phyloP scores from a whole-genome alignment of 1,284 basidiomycete genomes.

The Ceratobasidium sp. region DNA sequence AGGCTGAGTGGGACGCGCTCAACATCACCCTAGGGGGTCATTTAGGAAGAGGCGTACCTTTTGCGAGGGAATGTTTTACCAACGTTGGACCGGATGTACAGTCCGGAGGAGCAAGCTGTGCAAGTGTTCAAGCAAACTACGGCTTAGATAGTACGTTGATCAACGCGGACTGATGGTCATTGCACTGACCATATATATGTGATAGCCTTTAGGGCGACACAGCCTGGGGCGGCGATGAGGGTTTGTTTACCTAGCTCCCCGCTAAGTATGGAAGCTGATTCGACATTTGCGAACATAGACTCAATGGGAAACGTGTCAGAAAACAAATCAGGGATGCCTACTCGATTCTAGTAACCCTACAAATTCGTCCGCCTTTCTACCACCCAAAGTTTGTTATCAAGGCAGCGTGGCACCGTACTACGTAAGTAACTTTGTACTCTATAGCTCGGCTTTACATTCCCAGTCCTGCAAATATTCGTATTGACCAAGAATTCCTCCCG shows the following conservation, averaged over 20 bases:
- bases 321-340: conserved; percentile 23
- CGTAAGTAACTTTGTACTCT: conserved; percentile 51
- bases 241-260: not conserved
- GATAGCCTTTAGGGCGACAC: not conserved
- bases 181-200: not conserved
- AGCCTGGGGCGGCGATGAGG: conserved; percentile 1
- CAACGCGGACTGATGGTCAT: too few species aligned
- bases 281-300: not conserved
- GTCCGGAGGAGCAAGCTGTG: not conserved
- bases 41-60: conserved; percentile 19
- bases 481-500: not conserved
- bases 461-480: not conserved
- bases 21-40: conserved; percentile 20
- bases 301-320: conserved; percentile 37
- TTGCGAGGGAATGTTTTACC: conserved; percentile 22
- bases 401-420: conserved; percentile 63
- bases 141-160: not conserved
- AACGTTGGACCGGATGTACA: conserved; percentile 3
- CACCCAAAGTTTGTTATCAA: conserved; percentile 55
- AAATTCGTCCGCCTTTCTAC: conserved; percentile 6
- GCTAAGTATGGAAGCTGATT: too few species aligned
- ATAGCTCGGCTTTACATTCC: not conserved
- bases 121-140: not conserved
- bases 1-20: conserved; percentile 23
- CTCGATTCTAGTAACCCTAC: conserved; percentile 12